Evolutionary conservation across 805 yeast species (phyloP), one percentile per base, ranked within the genome.

Genomic region (Candida sakaeoensis): DNA sequence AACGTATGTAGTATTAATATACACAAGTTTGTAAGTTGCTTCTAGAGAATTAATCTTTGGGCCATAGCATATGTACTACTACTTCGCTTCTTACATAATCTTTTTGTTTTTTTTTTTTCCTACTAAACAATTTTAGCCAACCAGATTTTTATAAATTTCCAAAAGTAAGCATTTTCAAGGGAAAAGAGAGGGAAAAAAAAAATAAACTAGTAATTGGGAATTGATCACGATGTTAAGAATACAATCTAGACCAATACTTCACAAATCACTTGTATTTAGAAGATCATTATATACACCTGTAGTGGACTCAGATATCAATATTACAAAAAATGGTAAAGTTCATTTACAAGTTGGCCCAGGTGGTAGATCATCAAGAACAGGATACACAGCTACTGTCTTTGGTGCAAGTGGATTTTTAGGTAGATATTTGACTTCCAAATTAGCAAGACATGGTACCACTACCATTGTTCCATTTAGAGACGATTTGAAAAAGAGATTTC

Each of bases 341-440:
- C 72, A 79, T 50, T 59, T 83, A 32, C 61, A 85, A n/a, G 68
- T 72, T 25, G 95, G 95, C 45, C 65, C 76, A 36, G 93, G 95
- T 34, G 95, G 95, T 22, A 73, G 86, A 43, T 82, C 91, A 4
- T 85, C 95, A 21, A 75, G 95, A 68, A 81, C 91, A 7, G 95
- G 95, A 2, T 85, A 80, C 63, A 85, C 90, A 3, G 95, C 90
- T 16, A 85, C 95, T 1, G 93, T 87, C 2, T 87, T 87, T 55
- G 95, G 95, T 8, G 85, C 82, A 26, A 68, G 81, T 34, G 95
- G 95, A 2, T 80, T 82, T 59, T 65, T 87, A 43, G 95, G 95
- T 34, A 76, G 87, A 36, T 75, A 82, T 49, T 61, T 87, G 45
- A 74, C 78, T 14, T 68, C 90, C 25, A 82, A 81, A 55, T 69